Base-by-base conservation (phyloP, 805 yeast species). In the Pichia rugopelliculosa region DNA sequence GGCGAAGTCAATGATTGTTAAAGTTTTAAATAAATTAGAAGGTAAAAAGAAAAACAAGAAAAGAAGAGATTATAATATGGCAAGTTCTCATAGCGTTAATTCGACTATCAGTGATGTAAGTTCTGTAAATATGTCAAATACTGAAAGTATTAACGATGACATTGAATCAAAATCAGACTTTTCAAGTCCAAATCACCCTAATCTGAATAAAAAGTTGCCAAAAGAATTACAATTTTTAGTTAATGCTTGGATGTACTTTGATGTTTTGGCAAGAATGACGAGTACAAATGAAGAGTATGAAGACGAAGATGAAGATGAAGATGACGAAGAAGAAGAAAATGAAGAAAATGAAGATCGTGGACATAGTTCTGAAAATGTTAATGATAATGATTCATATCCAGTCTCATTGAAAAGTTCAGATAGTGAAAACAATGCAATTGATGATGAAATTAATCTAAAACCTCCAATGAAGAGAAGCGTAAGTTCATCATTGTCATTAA, bases 241-340 rank as follows among this genome's bases (percentile, higher is more conserved):
- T 64, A 79, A 82, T 56, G 72, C 77, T n/a, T 82, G 85, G 80
- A 69, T 80, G 39, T 82, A 82, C 59, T 74, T 78, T 54, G 87
- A 82, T 60, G 86, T 82, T 4, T 62, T 82, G 49, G 80, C 86
- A 1, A 76, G 83, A 49, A 74, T 82, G 74, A 79, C 87, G 0
- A 72, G 81, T 23, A 76, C 73, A 36, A 30, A 38, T 42, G 52
- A 49, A 18, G 63, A 68, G 8, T 70, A 65, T 21, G 67, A 68
- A 15, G 79, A 76, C 23, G 51, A 37, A 11, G 51, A 46, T 12
- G 53, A 50, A 4, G 36, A 26, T 25, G 48, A 48, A 26, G 12
- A 42, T 17, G 45, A 39, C 39, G 33, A 33, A 37, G 25, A 23
- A 12, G 39, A 42, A 26, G 42, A 36, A 17, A 36, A 17, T 12